phyloP scores from a whole-genome alignment of 345 rosid genomes.

The Arabis hirsuta region DNA sequence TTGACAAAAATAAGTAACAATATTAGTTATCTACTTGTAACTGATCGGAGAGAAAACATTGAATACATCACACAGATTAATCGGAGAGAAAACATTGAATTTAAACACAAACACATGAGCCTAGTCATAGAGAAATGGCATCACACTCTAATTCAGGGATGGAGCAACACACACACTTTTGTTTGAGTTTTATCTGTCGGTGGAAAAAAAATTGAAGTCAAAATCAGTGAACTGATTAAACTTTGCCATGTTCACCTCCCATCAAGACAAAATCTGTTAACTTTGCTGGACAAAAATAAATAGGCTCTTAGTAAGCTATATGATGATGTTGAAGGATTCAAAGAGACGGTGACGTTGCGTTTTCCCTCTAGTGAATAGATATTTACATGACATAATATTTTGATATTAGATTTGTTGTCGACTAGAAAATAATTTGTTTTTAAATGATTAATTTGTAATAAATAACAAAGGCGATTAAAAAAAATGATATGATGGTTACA shows the following conservation, averaged over 20 bases:
- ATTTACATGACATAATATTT: slow-evolving; percentile 34
- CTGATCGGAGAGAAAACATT: slow-evolving; percentile 8
- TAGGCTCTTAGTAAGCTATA: slow-evolving; percentile 36
- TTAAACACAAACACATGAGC: slow-evolving; percentile 9
- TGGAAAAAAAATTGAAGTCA: slow-evolving; percentile 24
- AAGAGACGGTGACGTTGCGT: slow-evolving; percentile 34
- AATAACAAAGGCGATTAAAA: too few relatives aligned
- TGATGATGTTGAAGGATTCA: slow-evolving; percentile 26
- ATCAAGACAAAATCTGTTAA: slow-evolving; percentile 39
- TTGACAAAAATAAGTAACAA: background rate
- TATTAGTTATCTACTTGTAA: background rate
- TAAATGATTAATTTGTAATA: too few relatives aligned
- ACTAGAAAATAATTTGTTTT: background rate
- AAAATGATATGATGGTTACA: background rate
- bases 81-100: slow-evolving; percentile 25
- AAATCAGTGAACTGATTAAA: slow-evolving; percentile 15
- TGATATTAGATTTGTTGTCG: slow-evolving; percentile 35
- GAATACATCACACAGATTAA: slow-evolving; percentile 23
- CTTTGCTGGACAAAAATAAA: slow-evolving; percentile 37
- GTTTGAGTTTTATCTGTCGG: slow-evolving; percentile 34
- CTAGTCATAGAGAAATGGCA: background rate
- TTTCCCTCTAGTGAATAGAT: slow-evolving; percentile 23
- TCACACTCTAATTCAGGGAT: slow-evolving; percentile 22
- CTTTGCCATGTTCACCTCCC: slow-evolving; percentile 23
- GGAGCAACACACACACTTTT: slow-evolving; percentile 19